phyloP scores from a whole-genome alignment of 2,329 filamentous ascomycete species.

The Dactylellina drechsleri region DNA sequence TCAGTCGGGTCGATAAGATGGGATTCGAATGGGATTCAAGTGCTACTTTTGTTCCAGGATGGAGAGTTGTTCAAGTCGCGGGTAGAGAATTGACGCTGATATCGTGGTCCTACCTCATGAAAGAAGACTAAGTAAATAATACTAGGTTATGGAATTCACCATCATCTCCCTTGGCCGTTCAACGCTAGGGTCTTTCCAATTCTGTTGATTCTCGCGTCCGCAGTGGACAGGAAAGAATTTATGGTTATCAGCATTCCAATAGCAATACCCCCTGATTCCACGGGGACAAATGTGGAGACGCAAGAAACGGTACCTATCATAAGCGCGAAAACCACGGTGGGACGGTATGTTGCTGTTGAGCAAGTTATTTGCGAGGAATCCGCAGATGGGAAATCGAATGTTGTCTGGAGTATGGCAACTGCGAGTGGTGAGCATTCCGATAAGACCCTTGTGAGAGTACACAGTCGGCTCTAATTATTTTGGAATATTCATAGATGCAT shows the following conservation, averaged over 20 bases:
- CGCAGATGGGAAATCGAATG: slow-evolving; percentile 12
- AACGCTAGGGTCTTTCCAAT: slow-evolving; percentile 45
- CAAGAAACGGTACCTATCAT: slow-evolving; percentile 21
- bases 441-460: background rate
- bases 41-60: slow-evolving; percentile 19
- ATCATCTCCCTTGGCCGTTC: slow-evolving; percentile 46
- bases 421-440: slow-evolving; percentile 30
- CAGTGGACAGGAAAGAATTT: slow-evolving; percentile 28
- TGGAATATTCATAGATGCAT: slow-evolving; percentile 18
- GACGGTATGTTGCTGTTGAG: slow-evolving; percentile 46
- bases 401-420: slow-evolving; percentile 49
- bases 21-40: slow-evolving; percentile 20
- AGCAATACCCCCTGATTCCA: slow-evolving; percentile 13
- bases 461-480: background rate
- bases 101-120: background rate
- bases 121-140: background rate
- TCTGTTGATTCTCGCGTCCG: slow-evolving; percentile 19
- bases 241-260: slow-evolving; percentile 47
- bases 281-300: slow-evolving; percentile 27
- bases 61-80: slow-evolving; percentile 19
- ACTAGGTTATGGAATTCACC: slow-evolving; percentile 42
- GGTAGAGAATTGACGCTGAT: background rate
- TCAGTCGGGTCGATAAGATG: slow-evolving; percentile 41
- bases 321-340: slow-evolving; percentile 26
- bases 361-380: slow-evolving; percentile 24